Evolutionary conservation across 2,329 filamentous ascomycete species (phyloP).

Genomic region (Rugonectria rugulosa): DNA sequence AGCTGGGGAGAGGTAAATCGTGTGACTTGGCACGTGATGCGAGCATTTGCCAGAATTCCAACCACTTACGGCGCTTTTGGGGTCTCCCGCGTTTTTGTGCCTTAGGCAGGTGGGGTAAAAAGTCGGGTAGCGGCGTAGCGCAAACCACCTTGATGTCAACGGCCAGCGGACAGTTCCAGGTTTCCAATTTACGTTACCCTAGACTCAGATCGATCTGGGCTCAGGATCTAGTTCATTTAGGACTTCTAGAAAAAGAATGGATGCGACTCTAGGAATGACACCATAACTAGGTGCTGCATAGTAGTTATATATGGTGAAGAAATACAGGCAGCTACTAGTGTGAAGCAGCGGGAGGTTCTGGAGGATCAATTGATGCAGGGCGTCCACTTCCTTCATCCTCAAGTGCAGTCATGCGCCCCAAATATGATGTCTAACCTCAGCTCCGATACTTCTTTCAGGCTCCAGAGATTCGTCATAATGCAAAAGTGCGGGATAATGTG

Average conservation of each 20-base stretch:
- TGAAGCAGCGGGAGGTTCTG: too few relatives aligned
- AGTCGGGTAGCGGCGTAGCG: background rate
- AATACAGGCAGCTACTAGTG: too few relatives aligned
- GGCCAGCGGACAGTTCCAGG: constrained; percentile 8
- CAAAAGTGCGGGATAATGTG: too few relatives aligned
- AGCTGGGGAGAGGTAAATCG: constrained; percentile 24
- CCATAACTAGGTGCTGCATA: too few relatives aligned
- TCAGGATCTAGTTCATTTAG: constrained; percentile 25
- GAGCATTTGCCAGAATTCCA: constrained; percentile 10
- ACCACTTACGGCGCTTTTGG: too few relatives aligned
- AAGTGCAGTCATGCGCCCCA: too few relatives aligned
- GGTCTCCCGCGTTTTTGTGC: constrained; percentile 36
- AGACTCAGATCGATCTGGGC: constrained; percentile 11
- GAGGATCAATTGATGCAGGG: too few relatives aligned
- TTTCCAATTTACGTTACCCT: constrained; percentile 7
- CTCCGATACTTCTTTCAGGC: too few relatives aligned
- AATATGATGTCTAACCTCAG: too few relatives aligned
- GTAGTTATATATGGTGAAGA: too few relatives aligned
- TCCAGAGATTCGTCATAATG: too few relatives aligned
- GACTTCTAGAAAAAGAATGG: constrained; percentile 7
- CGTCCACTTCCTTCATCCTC: too few relatives aligned
- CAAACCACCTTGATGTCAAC: constrained; percentile 39
- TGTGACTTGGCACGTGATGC: constrained; percentile 36
- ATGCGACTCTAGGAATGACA: constrained; percentile 4
- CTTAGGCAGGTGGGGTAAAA: constrained; percentile 30